Conservation (phyloP, 306 rosid species). For the Ziziphus jujuba region DNA sequence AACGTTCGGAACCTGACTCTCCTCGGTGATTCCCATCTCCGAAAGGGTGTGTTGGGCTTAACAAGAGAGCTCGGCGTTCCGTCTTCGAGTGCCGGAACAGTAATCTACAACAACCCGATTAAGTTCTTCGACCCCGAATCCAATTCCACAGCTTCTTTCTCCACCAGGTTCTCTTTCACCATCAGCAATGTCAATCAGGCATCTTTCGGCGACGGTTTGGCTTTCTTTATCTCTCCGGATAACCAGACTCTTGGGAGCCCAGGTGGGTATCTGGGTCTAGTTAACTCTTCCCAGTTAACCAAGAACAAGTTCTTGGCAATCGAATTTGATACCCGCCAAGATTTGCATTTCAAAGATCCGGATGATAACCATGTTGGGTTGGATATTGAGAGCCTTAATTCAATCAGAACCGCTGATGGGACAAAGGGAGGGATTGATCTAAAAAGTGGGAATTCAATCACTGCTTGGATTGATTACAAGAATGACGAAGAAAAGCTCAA, state of each 20-base stretch:
- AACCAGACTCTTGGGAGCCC: conserved; percentile 45
- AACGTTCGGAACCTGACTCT: conserved; percentile 75
- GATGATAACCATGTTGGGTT: conserved; percentile 64
- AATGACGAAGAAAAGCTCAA: conserved; percentile 30
- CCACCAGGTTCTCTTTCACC: conserved; percentile 61
- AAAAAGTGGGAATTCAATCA: conserved; percentile 51
- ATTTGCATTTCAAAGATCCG: conserved; percentile 47
- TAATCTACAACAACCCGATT: conserved; percentile 56
- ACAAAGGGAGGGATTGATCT: conserved; percentile 51
- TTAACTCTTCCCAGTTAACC: conserved; percentile 41
- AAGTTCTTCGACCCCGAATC: conserved; percentile 38
- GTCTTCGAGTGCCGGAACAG: conserved; percentile 59
- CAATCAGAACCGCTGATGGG: conserved; percentile 50
- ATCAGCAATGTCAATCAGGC: conserved; percentile 46
- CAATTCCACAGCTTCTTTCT: conserved; percentile 66
- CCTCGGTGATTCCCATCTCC: conserved; percentile 80
- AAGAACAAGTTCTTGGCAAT: conserved; percentile 47
- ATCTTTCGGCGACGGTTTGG: conserved; percentile 59
- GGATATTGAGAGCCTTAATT: conserved; percentile 44
- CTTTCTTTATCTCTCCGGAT: conserved; percentile 62
- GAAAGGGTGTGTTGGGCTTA: conserved; percentile 65
- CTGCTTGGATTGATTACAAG: conserved; percentile 78
- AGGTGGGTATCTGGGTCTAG: conserved; percentile 42
- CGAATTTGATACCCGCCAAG: conserved; percentile 59
- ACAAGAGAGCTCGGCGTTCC: conserved; percentile 68